These are phyloP conservation scores for Quercus dentata DNA, from an alignment of 306 rosid species.

Conservation along the genomic window DNA sequence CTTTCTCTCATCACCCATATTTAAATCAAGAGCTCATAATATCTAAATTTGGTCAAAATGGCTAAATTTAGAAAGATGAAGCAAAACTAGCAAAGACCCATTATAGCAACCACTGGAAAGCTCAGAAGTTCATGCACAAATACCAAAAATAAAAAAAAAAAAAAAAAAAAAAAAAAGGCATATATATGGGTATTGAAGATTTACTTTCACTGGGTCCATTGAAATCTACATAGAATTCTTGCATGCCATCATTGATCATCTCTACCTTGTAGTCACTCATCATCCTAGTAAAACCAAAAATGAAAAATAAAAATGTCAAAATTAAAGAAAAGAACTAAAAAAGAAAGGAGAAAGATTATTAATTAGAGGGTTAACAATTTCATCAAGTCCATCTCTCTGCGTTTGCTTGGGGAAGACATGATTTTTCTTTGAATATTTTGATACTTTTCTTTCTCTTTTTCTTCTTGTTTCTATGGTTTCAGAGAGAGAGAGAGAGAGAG, in stretches of 20 bases:
- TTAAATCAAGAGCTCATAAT: slow-evolving; percentile 26
- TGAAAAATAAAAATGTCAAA: background rate
- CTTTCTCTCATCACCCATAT: slow-evolving; percentile 20
- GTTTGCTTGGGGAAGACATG: slow-evolving; percentile 67
- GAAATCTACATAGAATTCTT: slow-evolving; percentile 57
- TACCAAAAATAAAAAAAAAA: background rate
- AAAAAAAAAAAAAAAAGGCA: background rate
- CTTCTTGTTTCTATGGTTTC: background rate
- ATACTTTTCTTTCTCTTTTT: background rate
- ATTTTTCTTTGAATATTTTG: background rate
- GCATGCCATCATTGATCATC: slow-evolving; percentile 65
- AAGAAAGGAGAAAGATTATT: background rate
- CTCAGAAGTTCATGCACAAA: slow-evolving; percentile 1
- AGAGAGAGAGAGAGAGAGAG: slow-evolving; percentile 13
- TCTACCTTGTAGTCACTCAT: slow-evolving; percentile 67
- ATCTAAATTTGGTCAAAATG: slow-evolving; percentile 31
- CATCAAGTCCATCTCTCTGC: slow-evolving; percentile 69
- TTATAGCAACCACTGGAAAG: slow-evolving; percentile 5
- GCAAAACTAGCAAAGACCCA: slow-evolving; percentile 3
- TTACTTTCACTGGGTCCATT: slow-evolving; percentile 54
- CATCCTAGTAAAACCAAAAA: slow-evolving; percentile 40
- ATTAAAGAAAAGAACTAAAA: slow-evolving; percentile 11
- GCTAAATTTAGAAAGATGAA: slow-evolving; percentile 20
- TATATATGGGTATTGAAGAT: background rate
- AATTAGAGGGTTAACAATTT: slow-evolving; percentile 38